A percentile compares a stretch with the other conserved stretches of the same genome.
These are phyloP conservation scores for Geotrichum candidum DNA, from an alignment of 1,139 yeast genomes.

Conservation along the genomic window DNA sequence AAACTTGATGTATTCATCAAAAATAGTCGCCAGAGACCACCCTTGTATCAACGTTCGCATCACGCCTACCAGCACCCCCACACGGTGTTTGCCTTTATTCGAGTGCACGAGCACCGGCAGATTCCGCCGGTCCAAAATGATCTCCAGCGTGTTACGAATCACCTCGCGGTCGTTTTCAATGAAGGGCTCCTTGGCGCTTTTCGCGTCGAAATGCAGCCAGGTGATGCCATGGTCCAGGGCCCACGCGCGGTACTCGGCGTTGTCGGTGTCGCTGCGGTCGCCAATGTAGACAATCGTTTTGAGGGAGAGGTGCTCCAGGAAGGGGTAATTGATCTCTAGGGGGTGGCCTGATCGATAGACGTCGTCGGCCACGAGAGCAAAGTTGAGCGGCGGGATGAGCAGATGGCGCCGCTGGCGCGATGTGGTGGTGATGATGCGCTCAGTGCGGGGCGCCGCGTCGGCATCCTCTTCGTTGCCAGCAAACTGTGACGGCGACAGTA, in stretches of 20 bases:
- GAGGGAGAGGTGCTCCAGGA: constrained; percentile 58
- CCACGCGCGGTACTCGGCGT: constrained; percentile 59
- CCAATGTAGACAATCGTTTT: constrained; percentile 80
- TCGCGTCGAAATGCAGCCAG: constrained; percentile 59
- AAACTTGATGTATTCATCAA: constrained; percentile 88
- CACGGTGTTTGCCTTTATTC: constrained; percentile 91
- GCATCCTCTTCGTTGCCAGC: too few relatives aligned
- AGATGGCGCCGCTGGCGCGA: constrained; percentile 14
- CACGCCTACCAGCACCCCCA: constrained; percentile 84
- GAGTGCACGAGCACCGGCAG: constrained; percentile 87
- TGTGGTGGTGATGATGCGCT: too few relatives aligned
- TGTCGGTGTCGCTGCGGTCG: constrained; percentile 51
- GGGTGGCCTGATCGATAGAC: constrained; percentile 93
- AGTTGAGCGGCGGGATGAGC: constrained; percentile 82
- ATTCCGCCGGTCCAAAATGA: constrained; percentile 62
- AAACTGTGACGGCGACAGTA: too few relatives aligned
- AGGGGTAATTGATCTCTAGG: constrained; percentile 74
- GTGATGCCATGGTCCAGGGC: constrained; percentile 50
- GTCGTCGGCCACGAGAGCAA: constrained; percentile 79
- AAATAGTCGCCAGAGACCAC: constrained; percentile 89
- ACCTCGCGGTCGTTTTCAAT: constrained; percentile 52
- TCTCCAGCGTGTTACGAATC: constrained; percentile 54
- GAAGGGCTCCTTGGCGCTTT: constrained; percentile 71
- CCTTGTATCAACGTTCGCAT: constrained; percentile 82
- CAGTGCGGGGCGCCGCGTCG: too few relatives aligned